Evolutionary conservation across 345 rosid species (phyloP).

Genomic region (Mallotus nudiflorus): DNA sequence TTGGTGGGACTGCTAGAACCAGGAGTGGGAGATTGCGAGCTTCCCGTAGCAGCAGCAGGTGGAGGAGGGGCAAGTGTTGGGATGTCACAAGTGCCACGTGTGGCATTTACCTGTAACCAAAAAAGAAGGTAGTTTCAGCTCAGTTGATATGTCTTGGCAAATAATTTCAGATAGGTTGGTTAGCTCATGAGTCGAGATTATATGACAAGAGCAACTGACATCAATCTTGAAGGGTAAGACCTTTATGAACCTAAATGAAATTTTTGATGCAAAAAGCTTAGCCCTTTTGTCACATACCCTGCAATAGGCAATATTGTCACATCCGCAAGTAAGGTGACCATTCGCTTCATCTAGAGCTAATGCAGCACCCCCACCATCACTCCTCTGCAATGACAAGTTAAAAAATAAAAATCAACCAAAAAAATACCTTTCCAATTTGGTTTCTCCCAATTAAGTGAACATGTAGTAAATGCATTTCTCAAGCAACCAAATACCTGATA

Average conservation of each 20-base stretch:
- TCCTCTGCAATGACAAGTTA: constrained; percentile 48
- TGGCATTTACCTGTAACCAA: constrained; percentile 79
- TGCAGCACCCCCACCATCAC: constrained; percentile 89
- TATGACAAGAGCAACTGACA: too few species aligned
- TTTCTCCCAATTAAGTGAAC: neutral
- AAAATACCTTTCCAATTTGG: neutral
- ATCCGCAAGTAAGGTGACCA: constrained; percentile 93
- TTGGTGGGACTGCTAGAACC: constrained; percentile 18
- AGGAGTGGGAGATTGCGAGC: constrained; percentile 11
- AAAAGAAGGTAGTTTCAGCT: too few species aligned
- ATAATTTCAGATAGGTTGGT: too few species aligned
- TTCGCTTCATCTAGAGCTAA: constrained; percentile 83
- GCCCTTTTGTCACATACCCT: constrained; percentile 43
- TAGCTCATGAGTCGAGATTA: too few species aligned
- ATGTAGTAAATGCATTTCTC: neutral
- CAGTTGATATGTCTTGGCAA: too few species aligned
- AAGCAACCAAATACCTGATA: constrained; percentile 65
- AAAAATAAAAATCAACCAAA: neutral
- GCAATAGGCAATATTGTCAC: constrained; percentile 72
- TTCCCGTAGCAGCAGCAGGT: constrained; percentile 46
- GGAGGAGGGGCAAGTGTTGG: constrained; percentile 75
- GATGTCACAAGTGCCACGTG: constrained; percentile 72
- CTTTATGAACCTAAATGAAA: neutral
- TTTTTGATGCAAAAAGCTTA: neutral
- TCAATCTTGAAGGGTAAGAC: too few species aligned